Conservation (phyloP, 2,329 filamentous ascomycete species). For the Emericellopsis cladophorae region DNA sequence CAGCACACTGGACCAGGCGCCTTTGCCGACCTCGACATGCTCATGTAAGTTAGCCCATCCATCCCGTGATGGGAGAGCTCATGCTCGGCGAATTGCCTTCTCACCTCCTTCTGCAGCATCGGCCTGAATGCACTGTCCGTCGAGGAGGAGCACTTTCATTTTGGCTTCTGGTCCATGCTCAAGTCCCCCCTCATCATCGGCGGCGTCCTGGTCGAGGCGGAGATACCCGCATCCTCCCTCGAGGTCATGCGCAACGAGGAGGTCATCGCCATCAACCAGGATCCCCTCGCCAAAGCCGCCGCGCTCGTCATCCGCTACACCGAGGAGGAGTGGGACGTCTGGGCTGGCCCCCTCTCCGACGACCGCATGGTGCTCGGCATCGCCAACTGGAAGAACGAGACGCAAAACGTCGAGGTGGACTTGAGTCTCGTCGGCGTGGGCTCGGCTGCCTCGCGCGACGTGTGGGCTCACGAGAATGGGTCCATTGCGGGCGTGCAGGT, state of each 20-base stretch:
- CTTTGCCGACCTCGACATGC: constrained; percentile 40
- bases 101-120: constrained; percentile 15
- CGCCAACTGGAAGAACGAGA: constrained; percentile 34
- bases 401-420: constrained; percentile 21
- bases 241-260: constrained; percentile 34
- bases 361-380: constrained; percentile 28
- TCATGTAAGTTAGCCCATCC: constrained; percentile 23
- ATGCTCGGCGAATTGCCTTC: too few species aligned
- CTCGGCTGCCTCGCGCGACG: constrained; percentile 22
- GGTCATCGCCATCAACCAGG: constrained; percentile 45
- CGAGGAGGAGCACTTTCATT: constrained; percentile 37
- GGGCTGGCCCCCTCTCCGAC: constrained; percentile 32
- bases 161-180: constrained; percentile 37
- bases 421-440: constrained; percentile 24
- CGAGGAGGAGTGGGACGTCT: constrained; percentile 35
- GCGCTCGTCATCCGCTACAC: constrained; percentile 33
- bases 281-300: constrained; percentile 36
- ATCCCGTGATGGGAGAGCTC: neutral
- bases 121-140: constrained; percentile 30
- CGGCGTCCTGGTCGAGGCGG: constrained; percentile 18
- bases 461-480: constrained; percentile 24
- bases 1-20: constrained; percentile 29
- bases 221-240: constrained; percentile 25
- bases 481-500: constrained; percentile 16
- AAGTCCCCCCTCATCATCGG: constrained; percentile 38